phyloP scores from a whole-genome alignment of 441 rosid genomes.

The Euphorbia celastroides region DNA sequence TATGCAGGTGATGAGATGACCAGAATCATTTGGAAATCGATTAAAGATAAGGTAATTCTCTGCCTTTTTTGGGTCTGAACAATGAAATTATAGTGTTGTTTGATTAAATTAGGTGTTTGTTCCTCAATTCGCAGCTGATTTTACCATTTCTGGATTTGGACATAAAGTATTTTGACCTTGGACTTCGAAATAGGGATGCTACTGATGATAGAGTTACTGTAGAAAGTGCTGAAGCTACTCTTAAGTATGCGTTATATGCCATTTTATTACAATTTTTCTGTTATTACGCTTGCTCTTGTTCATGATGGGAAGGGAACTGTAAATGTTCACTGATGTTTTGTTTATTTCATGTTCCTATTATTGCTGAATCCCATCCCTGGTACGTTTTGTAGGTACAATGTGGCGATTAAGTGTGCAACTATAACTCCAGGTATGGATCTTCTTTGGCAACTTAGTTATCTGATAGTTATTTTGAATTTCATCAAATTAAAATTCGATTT shows the following conservation, averaged over 20 bases:
- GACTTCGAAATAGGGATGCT: slow-evolving; percentile 85
- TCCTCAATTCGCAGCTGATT: slow-evolving; percentile 50
- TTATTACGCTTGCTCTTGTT: not conserved
- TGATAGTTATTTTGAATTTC: not conserved
- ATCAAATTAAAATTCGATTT: not conserved
- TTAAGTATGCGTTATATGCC: slow-evolving; percentile 36
- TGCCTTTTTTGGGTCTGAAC: not conserved
- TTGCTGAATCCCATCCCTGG: not conserved
- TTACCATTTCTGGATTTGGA: slow-evolving; percentile 92
- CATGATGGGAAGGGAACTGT: not conserved
- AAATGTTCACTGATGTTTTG: not conserved
- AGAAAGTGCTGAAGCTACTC: slow-evolving; percentile 93
- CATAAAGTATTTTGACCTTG: slow-evolving; percentile 92
- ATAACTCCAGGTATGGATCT: slow-evolving; percentile 68
- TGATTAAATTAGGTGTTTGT: not conserved
- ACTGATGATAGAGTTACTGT: slow-evolving; percentile 83
- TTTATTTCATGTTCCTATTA: not conserved
- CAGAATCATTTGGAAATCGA: slow-evolving; percentile 68
- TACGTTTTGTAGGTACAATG: slow-evolving; percentile 58
- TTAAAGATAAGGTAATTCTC: slow-evolving; percentile 62
- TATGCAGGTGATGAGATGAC: slow-evolving; percentile 85
- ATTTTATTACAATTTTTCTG: not conserved
- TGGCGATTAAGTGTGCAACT: slow-evolving; percentile 94
- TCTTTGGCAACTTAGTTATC: not conserved
- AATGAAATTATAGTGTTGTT: not conserved